Percentiles rank a stretch among this genome's conserved stretches.
phyloP scores from a whole-genome alignment of 345 rosid species.

The Aquilaria malaccensis region DNA sequence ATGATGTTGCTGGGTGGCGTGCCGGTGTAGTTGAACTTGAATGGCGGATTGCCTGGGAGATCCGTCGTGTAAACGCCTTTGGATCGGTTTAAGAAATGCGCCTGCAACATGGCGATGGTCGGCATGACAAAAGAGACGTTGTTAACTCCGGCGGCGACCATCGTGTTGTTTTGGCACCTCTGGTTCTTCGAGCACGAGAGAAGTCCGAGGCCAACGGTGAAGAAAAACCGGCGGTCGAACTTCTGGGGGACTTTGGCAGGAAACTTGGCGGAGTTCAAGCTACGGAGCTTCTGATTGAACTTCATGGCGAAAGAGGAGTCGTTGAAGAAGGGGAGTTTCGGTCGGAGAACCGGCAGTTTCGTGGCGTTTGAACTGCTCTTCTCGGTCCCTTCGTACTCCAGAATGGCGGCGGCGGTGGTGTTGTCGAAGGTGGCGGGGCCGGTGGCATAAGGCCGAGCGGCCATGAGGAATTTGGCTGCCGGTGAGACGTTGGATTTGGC shows the following conservation, averaged over 20 bases:
- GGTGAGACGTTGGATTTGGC: conserved; percentile 31
- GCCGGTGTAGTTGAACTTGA: conserved; percentile 51
- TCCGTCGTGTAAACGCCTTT: conserved; percentile 37
- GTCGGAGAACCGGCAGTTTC: conserved; percentile 27
- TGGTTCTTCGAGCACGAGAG: conserved; percentile 31
- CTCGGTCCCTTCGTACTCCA: conserved; percentile 23
- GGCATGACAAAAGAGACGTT: conserved; percentile 45
- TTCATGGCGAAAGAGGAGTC: conserved; percentile 31
- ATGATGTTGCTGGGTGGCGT: conserved; percentile 32
- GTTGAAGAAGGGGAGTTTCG: conserved; percentile 36
- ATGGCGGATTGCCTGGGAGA: conserved; percentile 38
- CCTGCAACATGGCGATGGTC: conserved; percentile 31
- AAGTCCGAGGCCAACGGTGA: conserved; percentile 43
- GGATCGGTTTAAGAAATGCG: conserved; percentile 40
- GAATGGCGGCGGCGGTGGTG: conserved; percentile 35
- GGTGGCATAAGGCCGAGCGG: conserved; percentile 38
- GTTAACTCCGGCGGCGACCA: conserved; percentile 33
- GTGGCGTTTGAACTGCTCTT: conserved; percentile 10
- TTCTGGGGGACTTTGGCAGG: conserved; percentile 43
- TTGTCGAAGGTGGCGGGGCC: conserved; percentile 42
- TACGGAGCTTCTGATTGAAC: conserved; percentile 31
- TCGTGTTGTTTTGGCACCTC: conserved; percentile 39
- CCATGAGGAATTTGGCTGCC: conserved; percentile 24
- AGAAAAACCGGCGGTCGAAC: conserved; percentile 34
- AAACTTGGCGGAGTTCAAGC: conserved; percentile 31